Evolutionary conservation across 345 rosid species (phyloP).

Genomic region (Diplotaxis tenuifolia): DNA sequence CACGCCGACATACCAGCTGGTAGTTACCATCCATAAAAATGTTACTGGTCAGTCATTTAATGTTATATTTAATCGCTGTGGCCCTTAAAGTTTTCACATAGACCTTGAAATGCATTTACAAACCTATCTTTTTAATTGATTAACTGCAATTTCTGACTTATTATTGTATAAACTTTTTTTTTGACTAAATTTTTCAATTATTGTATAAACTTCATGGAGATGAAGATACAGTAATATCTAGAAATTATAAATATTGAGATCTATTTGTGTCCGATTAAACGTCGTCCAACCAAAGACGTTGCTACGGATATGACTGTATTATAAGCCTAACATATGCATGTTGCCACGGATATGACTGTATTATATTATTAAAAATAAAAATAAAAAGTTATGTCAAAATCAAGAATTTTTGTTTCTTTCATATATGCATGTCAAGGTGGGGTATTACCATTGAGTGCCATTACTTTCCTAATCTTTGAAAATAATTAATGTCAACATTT

Average conservation of each 20-base stretch:
- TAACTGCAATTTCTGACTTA: neutral
- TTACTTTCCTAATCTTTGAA: neutral
- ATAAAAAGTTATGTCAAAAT: neutral
- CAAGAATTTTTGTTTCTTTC: neutral
- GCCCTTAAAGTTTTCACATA: neutral
- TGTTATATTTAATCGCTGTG: neutral
- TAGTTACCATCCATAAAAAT: slow-evolving; percentile 5
- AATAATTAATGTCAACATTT: neutral
- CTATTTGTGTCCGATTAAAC: neutral
- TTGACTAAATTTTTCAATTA: too few species aligned
- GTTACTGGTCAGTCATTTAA: slow-evolving; percentile 16
- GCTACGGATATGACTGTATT: neutral
- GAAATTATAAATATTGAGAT: neutral
- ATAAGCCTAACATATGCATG: neutral
- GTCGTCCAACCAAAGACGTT: neutral
- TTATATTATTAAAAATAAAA: neutral
- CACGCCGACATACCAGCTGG: neutral
- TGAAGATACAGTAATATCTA: neutral
- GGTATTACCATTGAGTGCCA: neutral
- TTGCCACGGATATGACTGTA: too few species aligned
- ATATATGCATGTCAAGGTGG: neutral
- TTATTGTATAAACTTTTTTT: neutral
- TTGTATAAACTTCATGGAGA: neutral
- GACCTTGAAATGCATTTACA: neutral
- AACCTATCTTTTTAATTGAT: neutral